Evolutionary conservation across 2,329 filamentous ascomycete species (phyloP).

Genomic region (Aspergillus ochraceus): DNA sequence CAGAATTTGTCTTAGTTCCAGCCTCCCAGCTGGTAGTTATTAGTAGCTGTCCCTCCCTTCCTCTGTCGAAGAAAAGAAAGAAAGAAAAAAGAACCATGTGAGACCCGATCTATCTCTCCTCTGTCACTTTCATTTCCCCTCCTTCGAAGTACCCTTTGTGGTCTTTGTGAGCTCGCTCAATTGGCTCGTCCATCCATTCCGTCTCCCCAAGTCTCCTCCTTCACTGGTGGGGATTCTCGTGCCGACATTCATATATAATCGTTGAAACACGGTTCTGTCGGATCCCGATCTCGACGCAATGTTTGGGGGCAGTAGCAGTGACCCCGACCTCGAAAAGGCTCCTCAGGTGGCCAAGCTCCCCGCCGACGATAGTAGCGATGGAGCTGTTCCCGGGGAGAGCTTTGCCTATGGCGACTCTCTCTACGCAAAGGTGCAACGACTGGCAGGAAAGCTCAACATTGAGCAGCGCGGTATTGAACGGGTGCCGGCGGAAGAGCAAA

Average conservation of each 20-base stretch:
- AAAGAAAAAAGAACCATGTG: conserved; percentile 25
- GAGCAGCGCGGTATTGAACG: conserved; percentile 76
- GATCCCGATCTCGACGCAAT: conserved; percentile 17
- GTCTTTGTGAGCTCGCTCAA: not conserved
- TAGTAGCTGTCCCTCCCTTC: conserved; percentile 9
- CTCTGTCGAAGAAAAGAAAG: conserved; percentile 15
- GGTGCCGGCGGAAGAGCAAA: conserved; percentile 68
- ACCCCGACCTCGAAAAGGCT: conserved; percentile 35
- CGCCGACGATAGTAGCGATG: conserved; percentile 39
- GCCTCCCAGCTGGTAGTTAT: conserved; percentile 7
- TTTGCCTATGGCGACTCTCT: conserved; percentile 57
- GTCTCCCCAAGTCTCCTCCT: conserved; percentile 18
- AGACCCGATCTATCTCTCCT: conserved; percentile 4
- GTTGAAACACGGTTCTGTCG: conserved; percentile 11
- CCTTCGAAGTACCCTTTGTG: conserved; percentile 1
- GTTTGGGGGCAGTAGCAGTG: conserved; percentile 16
- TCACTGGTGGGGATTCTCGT: conserved; percentile 13
- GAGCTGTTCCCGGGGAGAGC: conserved; percentile 58
- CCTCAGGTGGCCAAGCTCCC: conserved; percentile 28
- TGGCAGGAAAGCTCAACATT: conserved; percentile 65
- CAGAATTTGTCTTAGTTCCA: conserved; percentile 9
- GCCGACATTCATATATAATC: conserved; percentile 1
- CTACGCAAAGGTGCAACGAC: conserved; percentile 61
- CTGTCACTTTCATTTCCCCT: conserved; percentile 7
- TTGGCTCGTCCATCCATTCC: conserved; percentile 5